Conservation (phyloP, 2,329 filamentous ascomycete genomes). For the Pyrenophora graminea region DNA sequence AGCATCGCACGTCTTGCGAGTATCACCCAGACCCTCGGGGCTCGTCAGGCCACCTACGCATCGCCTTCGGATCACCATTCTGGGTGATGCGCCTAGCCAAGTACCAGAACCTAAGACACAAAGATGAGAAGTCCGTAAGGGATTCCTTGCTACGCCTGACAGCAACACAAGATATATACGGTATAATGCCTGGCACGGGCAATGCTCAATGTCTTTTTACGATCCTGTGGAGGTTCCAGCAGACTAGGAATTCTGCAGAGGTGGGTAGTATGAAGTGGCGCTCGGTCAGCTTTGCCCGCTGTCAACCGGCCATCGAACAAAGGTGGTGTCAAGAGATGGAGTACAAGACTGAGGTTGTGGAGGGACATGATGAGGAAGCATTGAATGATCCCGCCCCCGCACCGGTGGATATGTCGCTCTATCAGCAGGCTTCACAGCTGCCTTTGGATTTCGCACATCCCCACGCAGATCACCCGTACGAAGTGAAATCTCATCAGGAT, state of each 20-base stretch:
- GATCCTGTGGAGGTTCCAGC: conserved; percentile 47
- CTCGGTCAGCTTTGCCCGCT: conserved; percentile 29
- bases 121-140: conserved; percentile 33
- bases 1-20: conserved; percentile 29
- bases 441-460: conserved; percentile 19
- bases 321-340: conserved; percentile 22
- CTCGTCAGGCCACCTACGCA: conserved; percentile 29
- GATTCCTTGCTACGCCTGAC: conserved; percentile 44
- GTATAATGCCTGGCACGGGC: conserved; percentile 32
- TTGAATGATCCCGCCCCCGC: conserved; percentile 2
- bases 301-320: conserved; percentile 9
- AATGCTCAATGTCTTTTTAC: conserved; percentile 38
- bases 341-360: conserved; percentile 8
- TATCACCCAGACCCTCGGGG: conserved; percentile 20
- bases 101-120: conserved; percentile 27
- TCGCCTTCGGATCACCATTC: conserved; percentile 50
- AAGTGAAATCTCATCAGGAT: conserved; percentile 16
- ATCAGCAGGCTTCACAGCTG: conserved; percentile 16
- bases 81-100: conserved; percentile 48
- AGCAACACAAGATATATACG: conserved; percentile 51
- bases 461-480: conserved; percentile 19
- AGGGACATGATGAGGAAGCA: neutral
- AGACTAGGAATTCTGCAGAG: conserved; percentile 32
- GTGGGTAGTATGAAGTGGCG: conserved; percentile 44
- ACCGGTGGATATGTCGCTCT: conserved; percentile 15